These are phyloP conservation scores for Ambrosia artemisiifolia DNA, from an alignment of 129 eudicot species.

Conservation along the genomic window DNA sequence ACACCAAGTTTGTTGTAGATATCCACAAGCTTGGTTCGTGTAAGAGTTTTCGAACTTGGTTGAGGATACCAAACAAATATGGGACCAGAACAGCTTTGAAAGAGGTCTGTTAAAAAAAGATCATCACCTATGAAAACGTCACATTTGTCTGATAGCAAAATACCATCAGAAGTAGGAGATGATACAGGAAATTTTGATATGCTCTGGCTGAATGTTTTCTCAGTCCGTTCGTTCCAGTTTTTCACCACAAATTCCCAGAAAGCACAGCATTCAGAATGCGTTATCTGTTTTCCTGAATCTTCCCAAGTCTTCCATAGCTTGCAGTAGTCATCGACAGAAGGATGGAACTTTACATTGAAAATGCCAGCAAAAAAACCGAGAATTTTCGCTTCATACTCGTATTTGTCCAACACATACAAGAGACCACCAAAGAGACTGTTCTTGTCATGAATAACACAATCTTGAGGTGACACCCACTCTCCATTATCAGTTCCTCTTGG, in stretches of 20 bases:
- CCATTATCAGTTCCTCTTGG: slow-evolving; percentile 40
- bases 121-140: slow-evolving; percentile 58
- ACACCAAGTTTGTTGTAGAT: slow-evolving; percentile 46
- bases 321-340: slow-evolving; percentile 47
- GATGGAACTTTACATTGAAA: slow-evolving; percentile 34
- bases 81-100: slow-evolving; percentile 28
- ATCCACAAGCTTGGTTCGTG: slow-evolving; percentile 34
- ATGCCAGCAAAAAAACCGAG: slow-evolving; percentile 38
- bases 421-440: slow-evolving; percentile 32
- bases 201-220: slow-evolving; percentile 11
- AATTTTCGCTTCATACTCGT: slow-evolving; percentile 25
- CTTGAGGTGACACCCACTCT: slow-evolving; percentile 39
- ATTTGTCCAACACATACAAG: slow-evolving; percentile 38
- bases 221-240: slow-evolving; percentile 26
- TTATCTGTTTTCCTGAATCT: slow-evolving; percentile 19
- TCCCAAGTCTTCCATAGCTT: slow-evolving; percentile 56
- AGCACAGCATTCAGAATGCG: slow-evolving; percentile 43
- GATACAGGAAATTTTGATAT: slow-evolving; percentile 40
- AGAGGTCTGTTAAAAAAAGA: slow-evolving; percentile 42
- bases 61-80: slow-evolving; percentile 57
- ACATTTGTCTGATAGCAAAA: slow-evolving; percentile 30
- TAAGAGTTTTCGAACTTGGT: slow-evolving; percentile 25
- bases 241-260: slow-evolving; percentile 45
- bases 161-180: slow-evolving; percentile 20
- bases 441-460: slow-evolving; percentile 46